Percentiles rank a stretch among this genome's conserved stretches.
Evolutionary conservation across 2,329 filamentous ascomycete species (phyloP).

Genomic region (Trichoderma brevicompactum): DNA sequence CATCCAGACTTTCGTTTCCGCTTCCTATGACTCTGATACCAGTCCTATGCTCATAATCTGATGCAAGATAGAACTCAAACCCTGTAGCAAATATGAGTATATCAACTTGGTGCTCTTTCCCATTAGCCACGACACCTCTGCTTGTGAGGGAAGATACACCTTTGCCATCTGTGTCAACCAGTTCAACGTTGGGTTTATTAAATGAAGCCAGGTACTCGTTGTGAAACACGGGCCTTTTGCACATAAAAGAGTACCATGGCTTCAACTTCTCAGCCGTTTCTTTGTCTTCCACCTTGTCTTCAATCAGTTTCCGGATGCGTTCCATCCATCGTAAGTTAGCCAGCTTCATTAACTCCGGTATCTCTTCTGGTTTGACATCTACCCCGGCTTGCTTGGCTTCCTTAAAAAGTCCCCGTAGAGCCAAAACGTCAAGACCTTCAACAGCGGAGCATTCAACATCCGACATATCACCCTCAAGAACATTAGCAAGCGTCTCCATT

Average conservation of each 20-base stretch:
- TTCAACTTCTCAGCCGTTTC: conserved; percentile 57
- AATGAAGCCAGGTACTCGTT: conserved; percentile 63
- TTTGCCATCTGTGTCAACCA: conserved; percentile 63
- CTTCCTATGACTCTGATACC: no score
- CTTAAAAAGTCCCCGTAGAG: no score
- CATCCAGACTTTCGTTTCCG: no score
- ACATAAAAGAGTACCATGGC: conserved; percentile 64
- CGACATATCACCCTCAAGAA: no score
- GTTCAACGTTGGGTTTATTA: conserved; percentile 61
- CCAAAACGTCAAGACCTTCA: no score
- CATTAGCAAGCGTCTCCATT: no score
- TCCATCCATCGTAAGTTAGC: conserved; percentile 31
- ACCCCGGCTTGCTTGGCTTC: no score
- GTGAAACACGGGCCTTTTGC: conserved; percentile 67
- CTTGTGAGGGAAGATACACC: conserved; percentile 53
- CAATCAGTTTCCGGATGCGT: no score
- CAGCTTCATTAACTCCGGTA: conserved; percentile 39
- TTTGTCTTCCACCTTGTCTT: conserved; percentile 43
- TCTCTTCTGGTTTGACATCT: conserved; percentile 18
- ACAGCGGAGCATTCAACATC: no score
- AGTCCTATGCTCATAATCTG: no score
- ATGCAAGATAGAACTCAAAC: no score
- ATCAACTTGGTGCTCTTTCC: conserved; percentile 53
- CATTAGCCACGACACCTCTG: conserved; percentile 53
- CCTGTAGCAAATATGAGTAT: background rate